phyloP scores from a whole-genome alignment of 805 yeast species.

The Priceomyces fermenticarens region DNA sequence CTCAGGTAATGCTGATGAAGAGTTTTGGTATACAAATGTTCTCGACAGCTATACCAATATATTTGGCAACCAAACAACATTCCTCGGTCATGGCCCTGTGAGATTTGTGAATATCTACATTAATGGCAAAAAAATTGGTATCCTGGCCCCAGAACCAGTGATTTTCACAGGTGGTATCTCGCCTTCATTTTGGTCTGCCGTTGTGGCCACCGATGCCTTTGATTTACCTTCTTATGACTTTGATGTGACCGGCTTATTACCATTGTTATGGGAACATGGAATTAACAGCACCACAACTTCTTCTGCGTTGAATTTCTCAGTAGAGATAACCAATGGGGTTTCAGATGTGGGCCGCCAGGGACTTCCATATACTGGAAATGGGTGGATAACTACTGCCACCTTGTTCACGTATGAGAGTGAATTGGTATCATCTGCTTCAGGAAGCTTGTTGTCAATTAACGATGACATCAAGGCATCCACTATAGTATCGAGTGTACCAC shows the following conservation, averaged over 20 bases:
- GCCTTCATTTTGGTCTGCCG: conserved; percentile 78
- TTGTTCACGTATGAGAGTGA: conserved; percentile 52
- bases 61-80: conserved; percentile 35
- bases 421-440: conserved; percentile 35
- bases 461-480: conserved; percentile 22
- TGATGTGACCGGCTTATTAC: conserved; percentile 69
- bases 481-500: conserved; percentile 34
- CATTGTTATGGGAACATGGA: conserved; percentile 51
- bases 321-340: conserved; percentile 55
- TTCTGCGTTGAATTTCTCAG: conserved; percentile 5
- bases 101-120: conserved; percentile 63
- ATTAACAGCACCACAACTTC: conserved; percentile 2
- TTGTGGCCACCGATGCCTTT: conserved; percentile 70
- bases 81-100: conserved; percentile 67
- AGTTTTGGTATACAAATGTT: conserved; percentile 74
- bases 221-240: conserved; percentile 69
- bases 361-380: conserved; percentile 34
- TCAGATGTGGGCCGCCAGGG: conserved; percentile 26
- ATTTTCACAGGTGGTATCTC: conserved; percentile 82
- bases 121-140: conserved; percentile 56
- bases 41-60: conserved; percentile 44
- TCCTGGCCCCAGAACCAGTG: conserved; percentile 67
- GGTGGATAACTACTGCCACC: conserved; percentile 62
- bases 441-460: conserved; percentile 28
- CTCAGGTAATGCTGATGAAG: conserved; percentile 77